phyloP scores from a whole-genome alignment of 352 stramenopile genomes.

The Sclerospora graminicola region DNA sequence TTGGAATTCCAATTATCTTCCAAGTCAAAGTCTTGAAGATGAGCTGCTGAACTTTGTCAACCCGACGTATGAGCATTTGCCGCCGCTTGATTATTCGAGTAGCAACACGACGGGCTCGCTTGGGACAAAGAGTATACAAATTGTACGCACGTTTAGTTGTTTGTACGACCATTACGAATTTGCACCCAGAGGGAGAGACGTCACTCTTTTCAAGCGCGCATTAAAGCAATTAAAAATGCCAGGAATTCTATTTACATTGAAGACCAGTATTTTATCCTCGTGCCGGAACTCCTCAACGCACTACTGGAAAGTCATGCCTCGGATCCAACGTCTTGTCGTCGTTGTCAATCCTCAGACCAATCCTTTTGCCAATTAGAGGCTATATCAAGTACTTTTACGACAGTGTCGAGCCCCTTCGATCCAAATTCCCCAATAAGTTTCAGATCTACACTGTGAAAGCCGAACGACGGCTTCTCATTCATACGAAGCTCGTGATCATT shows the following conservation, averaged over 20 bases:
- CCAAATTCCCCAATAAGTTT: slow-evolving; percentile 18
- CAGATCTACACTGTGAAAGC: slow-evolving; percentile 33
- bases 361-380: neutral
- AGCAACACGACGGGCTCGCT: slow-evolving; percentile 5
- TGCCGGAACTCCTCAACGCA: slow-evolving; percentile 32
- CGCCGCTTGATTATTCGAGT: slow-evolving; percentile 4
- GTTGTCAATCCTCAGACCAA: slow-evolving; percentile 6
- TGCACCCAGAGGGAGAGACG: slow-evolving; percentile 32
- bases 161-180: slow-evolving; percentile 41
- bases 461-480: slow-evolving; percentile 31
- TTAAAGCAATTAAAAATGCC: slow-evolving; percentile 34
- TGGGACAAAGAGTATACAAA: slow-evolving; percentile 29
- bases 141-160: slow-evolving; percentile 54
- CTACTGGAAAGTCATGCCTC: slow-evolving; percentile 35
- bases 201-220: slow-evolving; percentile 34
- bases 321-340: slow-evolving; percentile 39
- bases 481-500: slow-evolving; percentile 45
- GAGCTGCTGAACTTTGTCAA: slow-evolving; percentile 36
- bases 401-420: slow-evolving; percentile 32
- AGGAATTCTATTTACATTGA: slow-evolving; percentile 28
- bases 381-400: slow-evolving; percentile 32
- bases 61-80: slow-evolving; percentile 15
- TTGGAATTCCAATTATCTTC: slow-evolving; percentile 34
- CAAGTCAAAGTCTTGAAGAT: slow-evolving; percentile 15
- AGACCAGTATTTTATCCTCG: slow-evolving; percentile 25